Evolutionary conservation across 768 basidiomycete genomes (phyloP), one percentile per base, ranked within the genome.

Genomic region (Auriscalpium microsporum): DNA sequence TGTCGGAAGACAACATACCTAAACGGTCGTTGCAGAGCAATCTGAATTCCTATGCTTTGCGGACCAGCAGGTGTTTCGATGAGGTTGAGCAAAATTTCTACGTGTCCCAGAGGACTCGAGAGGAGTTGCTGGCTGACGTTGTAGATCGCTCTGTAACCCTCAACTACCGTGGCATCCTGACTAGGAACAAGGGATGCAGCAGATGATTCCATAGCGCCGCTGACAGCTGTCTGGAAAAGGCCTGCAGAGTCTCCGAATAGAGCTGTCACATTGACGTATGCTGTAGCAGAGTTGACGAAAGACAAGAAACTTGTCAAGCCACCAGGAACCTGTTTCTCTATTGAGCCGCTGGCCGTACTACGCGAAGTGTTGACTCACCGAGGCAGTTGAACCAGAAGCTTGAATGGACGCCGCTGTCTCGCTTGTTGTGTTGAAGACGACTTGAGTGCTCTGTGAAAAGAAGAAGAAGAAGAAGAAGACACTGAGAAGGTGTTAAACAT

Each of bases 21-120:
- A 64, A 81, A 72, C 1, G 84, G 81, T 61, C 82, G 82, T 65
- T 87, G 86, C 11, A 86, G 65, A 0, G 82, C 86, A 7, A 80
- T 79, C 63, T 88, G 86, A 52, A 89, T 73, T 5, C 74, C 73
- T 48, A 86, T 69, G 23, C 67, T 69, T 54, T 66, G 63, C 63
- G 77, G 49, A 70, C 70, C 61, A 65, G 75, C 62, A 2, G 56
- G 56, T 21, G 65, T 69, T 10, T 73, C 73, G 2, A 73, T 77
- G 55, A 76, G 67, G 13, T 69, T 64, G 51, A 79, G 63, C 38
- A 87, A 68, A 19, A 87, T 69, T 67, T 87, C 86, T 28, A 84
- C 69, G 55, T 80, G 74, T 0, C 78, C 83, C 50, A 78, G 71
- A 17, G 68, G 66, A 8, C 71, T 67, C 8, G 68, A 62, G 52